Evolutionary conservation across 2,329 filamentous ascomycete species (phyloP), one percentile per base, ranked within the genome.

Genomic region (Hymenoscyphus albidus): DNA sequence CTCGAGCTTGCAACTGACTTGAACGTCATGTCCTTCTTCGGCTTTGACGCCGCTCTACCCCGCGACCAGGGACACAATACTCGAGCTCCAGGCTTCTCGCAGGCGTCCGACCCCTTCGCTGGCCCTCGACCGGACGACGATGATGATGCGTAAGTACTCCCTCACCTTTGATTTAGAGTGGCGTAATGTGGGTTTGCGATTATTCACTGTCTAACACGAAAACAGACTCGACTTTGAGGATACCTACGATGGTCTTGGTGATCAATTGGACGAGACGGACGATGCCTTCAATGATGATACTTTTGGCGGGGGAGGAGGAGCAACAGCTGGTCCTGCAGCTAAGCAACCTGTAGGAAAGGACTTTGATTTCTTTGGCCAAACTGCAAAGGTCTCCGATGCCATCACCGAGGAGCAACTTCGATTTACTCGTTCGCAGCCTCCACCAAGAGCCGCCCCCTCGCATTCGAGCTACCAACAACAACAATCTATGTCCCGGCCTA

Each of bases 221-320:
- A 42, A 14, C 71, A 90, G 87, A 63, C 85, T 91, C 73, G 91
- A 98, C 73, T 99, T 98, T 72, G 95, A 99, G 73, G 93, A 99
- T 75, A 98, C 94, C 44, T 98, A 98, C 76, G 95, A 99, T 77
- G 94, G 94, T 18, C 82, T 99, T 51, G 95, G 93, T 64, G 91
- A 97, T 74, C 88, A 91, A 77, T 88, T 99, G 42, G 89, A 97
- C 73, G 94, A 99, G 76, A 89, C 91, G 22, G 91, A 94, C 74
- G 95, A 99, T 81, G 92, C 85, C 60, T 92, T 97, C 83, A 99
- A 99, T 77, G 92, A 98, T 73, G 95, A 98, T 76, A 99, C 95
- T 1, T 99, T 99, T 75, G 91, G 85, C 32, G 78, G 78, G 64
- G 83, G 81, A 78, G 77, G 40, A 10, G 51, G 16, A 39, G 12